Percentiles rank a stretch among this genome's conserved stretches.
Conservation (phyloP, 345 rosid species). For the Viola odorata region DNA sequence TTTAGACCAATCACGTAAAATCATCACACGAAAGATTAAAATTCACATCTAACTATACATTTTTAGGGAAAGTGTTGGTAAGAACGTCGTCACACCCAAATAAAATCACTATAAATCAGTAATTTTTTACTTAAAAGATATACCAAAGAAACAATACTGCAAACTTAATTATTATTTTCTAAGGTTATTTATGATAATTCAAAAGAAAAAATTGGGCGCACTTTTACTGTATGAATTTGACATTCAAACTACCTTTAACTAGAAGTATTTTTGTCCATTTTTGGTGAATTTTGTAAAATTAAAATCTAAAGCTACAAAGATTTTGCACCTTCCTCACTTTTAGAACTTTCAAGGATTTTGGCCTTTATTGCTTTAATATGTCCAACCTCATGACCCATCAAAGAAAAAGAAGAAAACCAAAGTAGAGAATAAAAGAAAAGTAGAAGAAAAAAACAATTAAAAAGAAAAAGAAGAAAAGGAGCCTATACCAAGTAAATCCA, state of each 20-base stretch:
- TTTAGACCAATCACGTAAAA: too few species aligned
- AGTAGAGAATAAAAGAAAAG: constrained; percentile 2
- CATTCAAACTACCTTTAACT: too few species aligned
- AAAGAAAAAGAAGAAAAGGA: constrained; percentile 6
- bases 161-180: too few species aligned
- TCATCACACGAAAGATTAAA: too few species aligned
- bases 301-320: constrained; percentile 12
- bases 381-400: constrained; percentile 31
- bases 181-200: too few species aligned
- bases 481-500: not conserved
- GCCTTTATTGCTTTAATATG: constrained; percentile 21
- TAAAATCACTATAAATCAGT: too few species aligned
- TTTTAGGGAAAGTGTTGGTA: too few species aligned
- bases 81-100: too few species aligned
- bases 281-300: too few species aligned
- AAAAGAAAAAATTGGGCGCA: not conserved
- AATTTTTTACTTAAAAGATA: too few species aligned
- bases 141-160: too few species aligned
- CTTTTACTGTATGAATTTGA: constrained; percentile 25
- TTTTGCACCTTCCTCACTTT: constrained; percentile 4
- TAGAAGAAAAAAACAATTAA: not conserved
- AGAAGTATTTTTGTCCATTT: not conserved
- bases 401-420: not conserved
- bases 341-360: constrained; percentile 25
- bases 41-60: too few species aligned